Evolutionary conservation across 164 flowering plant species (phyloP), one percentile per base, ranked within the genome.

Genomic region (Taxillus chinensis): DNA sequence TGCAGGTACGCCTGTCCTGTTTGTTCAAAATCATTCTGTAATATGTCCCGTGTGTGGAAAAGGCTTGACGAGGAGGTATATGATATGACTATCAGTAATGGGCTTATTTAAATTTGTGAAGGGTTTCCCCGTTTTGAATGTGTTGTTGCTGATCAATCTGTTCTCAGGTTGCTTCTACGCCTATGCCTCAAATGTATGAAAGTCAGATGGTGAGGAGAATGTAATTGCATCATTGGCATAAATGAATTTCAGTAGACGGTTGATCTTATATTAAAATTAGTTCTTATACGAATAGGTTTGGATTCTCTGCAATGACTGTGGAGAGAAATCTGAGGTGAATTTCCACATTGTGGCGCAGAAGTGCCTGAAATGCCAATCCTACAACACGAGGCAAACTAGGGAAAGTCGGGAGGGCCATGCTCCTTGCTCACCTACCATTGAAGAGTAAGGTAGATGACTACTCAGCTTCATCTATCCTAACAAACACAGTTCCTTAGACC

Each of bases 281-380:
- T 48, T 43, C 10, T 43, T 6, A 43, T 43, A 27, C 2, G 46
- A 48, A 8, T 48, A 48, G 51, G 51, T 48, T 2, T 48, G 51
- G 51, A 48, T 48, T 14, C 51, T 48, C 51, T 48, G 51, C 51
- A 48, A 48, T 48, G 51, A 48, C 13, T 48, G 51, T 48, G 51
- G 51, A 48, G 51, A 11, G 10, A 48, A 11, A 48, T 48, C 51
- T 48, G 51, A 48, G 12, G 51, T 48, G 4, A 48, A 48, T 4
- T 48, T 48, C 13, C 51, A 48, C 13, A 48, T 48, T 14, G 13
- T 48, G 9, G 51, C 51, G 10, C 51, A 48, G 1, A 48, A 48
- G 12, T 48, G 51, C 51, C 51, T 48, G 13, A 11, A 48, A 11
- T 48, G 51, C 51, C 9, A 48, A 8, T 48, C 51, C 51, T 48